Conservation (phyloP, 192 early-diverging fungal species). For the Endogone sp. region DNA sequence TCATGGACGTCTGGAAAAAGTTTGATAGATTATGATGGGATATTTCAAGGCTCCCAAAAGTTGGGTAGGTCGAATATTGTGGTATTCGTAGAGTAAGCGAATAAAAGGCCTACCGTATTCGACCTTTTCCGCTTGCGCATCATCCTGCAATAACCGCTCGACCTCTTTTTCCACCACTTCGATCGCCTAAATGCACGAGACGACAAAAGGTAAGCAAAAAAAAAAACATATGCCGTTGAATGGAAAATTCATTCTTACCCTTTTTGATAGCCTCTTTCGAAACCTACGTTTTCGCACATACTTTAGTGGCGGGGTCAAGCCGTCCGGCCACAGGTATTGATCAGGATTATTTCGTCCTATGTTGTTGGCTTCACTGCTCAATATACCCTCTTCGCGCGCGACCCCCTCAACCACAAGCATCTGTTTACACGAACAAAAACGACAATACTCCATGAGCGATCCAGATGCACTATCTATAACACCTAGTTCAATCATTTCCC, state of each 20-base stretch:
- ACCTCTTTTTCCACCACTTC: slow-evolving; percentile 84
- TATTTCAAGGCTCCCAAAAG: slow-evolving; percentile 16
- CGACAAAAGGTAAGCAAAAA: background rate
- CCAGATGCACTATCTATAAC: too few relatives aligned
- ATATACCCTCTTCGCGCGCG: slow-evolving; percentile 11
- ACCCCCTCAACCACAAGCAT: slow-evolving; percentile 50
- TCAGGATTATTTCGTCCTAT: slow-evolving; percentile 36
- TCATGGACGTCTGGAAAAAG: slow-evolving; percentile 32
- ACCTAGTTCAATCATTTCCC: too few relatives aligned
- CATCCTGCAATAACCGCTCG: slow-evolving; percentile 69
- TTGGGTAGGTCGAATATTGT: too few relatives aligned
- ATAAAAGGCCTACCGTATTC: slow-evolving; percentile 44
- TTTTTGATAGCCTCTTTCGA: slow-evolving; percentile 74
- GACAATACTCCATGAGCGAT: background rate
- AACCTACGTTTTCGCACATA: slow-evolving; percentile 77
- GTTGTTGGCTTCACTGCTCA: slow-evolving; percentile 10
- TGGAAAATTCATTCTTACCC: slow-evolving; percentile 33
- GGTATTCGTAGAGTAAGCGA: slow-evolving; percentile 7
- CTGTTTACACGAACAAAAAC: slow-evolving; percentile 12
- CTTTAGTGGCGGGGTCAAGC: slow-evolving; percentile 72
- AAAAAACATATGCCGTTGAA: background rate
- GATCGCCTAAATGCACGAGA: slow-evolving; percentile 47
- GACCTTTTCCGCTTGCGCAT: slow-evolving; percentile 69
- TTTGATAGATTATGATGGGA: slow-evolving; percentile 15
- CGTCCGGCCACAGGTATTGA: slow-evolving; percentile 72